Evolutionary conservation across 2,329 filamentous ascomycete species (phyloP), one percentile per base, ranked within the genome.

Genomic region (Cordyceps pruinosa): DNA sequence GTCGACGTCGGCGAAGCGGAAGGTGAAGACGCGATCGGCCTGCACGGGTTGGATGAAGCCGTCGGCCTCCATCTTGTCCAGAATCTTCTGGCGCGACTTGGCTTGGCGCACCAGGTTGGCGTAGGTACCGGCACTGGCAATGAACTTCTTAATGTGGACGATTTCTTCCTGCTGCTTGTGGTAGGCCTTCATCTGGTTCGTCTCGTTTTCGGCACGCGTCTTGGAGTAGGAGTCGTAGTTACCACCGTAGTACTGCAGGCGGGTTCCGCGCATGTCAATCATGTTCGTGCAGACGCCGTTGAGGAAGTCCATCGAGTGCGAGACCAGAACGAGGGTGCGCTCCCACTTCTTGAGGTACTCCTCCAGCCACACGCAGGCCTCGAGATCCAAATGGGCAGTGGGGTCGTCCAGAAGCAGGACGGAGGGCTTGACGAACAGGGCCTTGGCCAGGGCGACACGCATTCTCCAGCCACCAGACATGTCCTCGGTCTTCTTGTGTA

Each of bases 401-500:
- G 94, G 94, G 79, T 99, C 94, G 72, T 99, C 94, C 68, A 99
- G 91, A 64, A 99, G 83, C 51, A 99, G 85, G 58, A 99, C 82
- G 19, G 91, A 94, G 35, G 95, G 94, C 83, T 95, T 96, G 77
- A 99, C 93, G 80, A 99, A 99, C 54, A 99, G 87, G 58, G 94
- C 94, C 82, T 97, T 97, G 72, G 83, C 94, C 60, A 99, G 86
- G 58, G 94, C 94, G 59, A 99, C 94, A 83, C 95, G 90, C 94
- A 99, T 99, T 81, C 93, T 87, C 94, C 94, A 99, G 67, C 94
- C 94, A 90, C 94, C 94, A 64, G 94, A 99, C 95, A 99, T 99
- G 74, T 99, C 95, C 84, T 97, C 99, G 68, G 95, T 99, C 86
- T 95, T 97, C 85, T 99, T 99, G 75, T 95, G 80, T 71, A 99